These are phyloP conservation scores for Elsinoe batatas DNA, from an alignment of 2,329 filamentous ascomycete genomes.

Conservation along the genomic window DNA sequence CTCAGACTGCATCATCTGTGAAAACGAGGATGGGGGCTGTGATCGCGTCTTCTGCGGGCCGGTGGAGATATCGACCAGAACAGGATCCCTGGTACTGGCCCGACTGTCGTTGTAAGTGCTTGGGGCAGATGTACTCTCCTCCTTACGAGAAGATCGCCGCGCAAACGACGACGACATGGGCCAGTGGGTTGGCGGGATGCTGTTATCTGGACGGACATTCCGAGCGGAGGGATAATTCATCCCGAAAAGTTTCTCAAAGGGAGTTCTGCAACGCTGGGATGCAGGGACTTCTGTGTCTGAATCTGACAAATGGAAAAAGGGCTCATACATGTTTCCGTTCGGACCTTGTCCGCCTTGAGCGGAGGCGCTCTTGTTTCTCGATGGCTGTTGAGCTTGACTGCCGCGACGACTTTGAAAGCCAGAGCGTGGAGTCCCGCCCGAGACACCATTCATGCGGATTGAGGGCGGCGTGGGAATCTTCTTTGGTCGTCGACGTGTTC, in stretches of 20 bases:
- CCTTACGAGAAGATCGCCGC: too few relatives aligned
- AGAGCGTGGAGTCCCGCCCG: background rate
- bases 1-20: too few relatives aligned
- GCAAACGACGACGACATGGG: too few relatives aligned
- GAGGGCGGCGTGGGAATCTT: conserved; percentile 25
- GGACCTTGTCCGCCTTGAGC: conserved; percentile 13
- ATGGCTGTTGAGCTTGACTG: background rate
- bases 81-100: too few relatives aligned
- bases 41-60: too few relatives aligned
- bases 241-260: background rate
- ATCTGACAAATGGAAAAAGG: conserved; percentile 11
- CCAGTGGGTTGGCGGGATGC: background rate
- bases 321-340: conserved; percentile 13
- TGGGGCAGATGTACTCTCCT: too few relatives aligned
- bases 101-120: too few relatives aligned
- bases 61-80: too few relatives aligned
- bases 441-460: conserved; percentile 19
- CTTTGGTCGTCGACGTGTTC: conserved; percentile 20
- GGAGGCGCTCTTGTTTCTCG: conserved; percentile 3
- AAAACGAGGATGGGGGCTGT: too few relatives aligned
- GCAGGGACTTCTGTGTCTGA: background rate
- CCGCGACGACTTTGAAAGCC: background rate
- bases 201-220: background rate
- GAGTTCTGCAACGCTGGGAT: background rate
- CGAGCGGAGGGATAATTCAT: background rate